Evolutionary conservation across 1,284 basidiomycete genomes (phyloP).

Genomic region (Naganishia cerealis): DNA sequence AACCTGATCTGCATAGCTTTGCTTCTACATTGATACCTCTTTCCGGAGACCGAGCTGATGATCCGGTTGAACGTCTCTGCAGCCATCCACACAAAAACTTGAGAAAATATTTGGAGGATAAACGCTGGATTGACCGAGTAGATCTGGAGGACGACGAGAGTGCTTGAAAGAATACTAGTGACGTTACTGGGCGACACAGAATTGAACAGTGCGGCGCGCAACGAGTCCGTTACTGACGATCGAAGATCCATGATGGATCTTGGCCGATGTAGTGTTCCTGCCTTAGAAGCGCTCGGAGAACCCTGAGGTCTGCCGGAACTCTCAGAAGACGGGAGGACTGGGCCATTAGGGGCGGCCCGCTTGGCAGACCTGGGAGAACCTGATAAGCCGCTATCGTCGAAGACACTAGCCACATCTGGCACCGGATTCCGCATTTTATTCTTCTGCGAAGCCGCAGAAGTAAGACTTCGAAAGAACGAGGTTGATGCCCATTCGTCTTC

Average conservation of each 20-base stretch:
- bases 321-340: neutral
- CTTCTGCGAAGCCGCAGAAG: constrained; percentile 60
- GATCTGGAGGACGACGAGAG: constrained; percentile 78
- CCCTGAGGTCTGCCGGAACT: neutral
- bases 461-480: constrained; percentile 69
- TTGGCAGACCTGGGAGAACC: neutral
- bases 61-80: constrained; percentile 93
- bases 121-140: constrained; percentile 90
- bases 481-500: constrained; percentile 83
- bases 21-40: constrained; percentile 88
- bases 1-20: constrained; percentile 86
- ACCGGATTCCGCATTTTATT: constrained; percentile 62
- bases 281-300: neutral
- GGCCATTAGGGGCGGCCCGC: neutral
- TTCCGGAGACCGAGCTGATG: constrained; percentile 64
- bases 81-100: constrained; percentile 62
- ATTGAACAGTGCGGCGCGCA: constrained; percentile 5
- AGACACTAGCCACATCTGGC: constrained; percentile 19
- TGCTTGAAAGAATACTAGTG: constrained; percentile 79
- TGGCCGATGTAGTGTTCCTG: constrained; percentile 6
- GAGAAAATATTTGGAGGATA: constrained; percentile 87
- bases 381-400: neutral
- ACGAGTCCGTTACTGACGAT: constrained; percentile 3
- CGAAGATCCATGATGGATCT: constrained; percentile 19
- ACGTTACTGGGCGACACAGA: constrained; percentile 63